Evolutionary conservation across 140 eudicot genomes (phyloP).

Genomic region (Ambrosia hybrid): DNA sequence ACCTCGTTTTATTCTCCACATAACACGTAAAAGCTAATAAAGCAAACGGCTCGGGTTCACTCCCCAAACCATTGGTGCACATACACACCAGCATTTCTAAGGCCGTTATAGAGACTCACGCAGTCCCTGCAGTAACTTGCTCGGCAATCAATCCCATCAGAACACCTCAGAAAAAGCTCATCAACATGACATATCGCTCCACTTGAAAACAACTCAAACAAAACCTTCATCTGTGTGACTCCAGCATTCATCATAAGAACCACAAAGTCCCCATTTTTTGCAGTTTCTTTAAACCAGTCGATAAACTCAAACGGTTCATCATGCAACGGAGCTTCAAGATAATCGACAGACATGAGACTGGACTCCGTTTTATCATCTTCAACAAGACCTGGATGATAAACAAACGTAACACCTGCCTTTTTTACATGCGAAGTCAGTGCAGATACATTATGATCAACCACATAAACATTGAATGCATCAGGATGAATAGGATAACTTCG

Average conservation of each 20-base stretch:
- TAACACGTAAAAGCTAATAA: constrained; percentile 2
- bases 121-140: constrained; percentile 49
- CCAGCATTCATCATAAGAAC: constrained; percentile 85
- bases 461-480: constrained; percentile 53
- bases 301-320: constrained; percentile 71
- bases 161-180: constrained; percentile 72
- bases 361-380: constrained; percentile 41
- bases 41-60: constrained; percentile 17
- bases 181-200: constrained; percentile 85
- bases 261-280: constrained; percentile 56
- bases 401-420: constrained; percentile 77
- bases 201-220: constrained; percentile 58
- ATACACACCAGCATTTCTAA: constrained; percentile 69
- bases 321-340: constrained; percentile 56
- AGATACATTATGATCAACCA: constrained; percentile 74
- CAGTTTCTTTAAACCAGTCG: constrained; percentile 70
- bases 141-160: constrained; percentile 42
- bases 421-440: constrained; percentile 69
- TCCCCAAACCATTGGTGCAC: constrained; percentile 67
- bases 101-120: constrained; percentile 46
- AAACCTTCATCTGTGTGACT: constrained; percentile 49
- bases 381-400: constrained; percentile 73
- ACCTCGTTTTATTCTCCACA: constrained; percentile 50
- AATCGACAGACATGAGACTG: constrained; percentile 46
- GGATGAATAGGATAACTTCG: constrained; percentile 43